Base-by-base conservation (phyloP, 1,284 basidiomycete species). In the Gymnopus androsaceus region DNA sequence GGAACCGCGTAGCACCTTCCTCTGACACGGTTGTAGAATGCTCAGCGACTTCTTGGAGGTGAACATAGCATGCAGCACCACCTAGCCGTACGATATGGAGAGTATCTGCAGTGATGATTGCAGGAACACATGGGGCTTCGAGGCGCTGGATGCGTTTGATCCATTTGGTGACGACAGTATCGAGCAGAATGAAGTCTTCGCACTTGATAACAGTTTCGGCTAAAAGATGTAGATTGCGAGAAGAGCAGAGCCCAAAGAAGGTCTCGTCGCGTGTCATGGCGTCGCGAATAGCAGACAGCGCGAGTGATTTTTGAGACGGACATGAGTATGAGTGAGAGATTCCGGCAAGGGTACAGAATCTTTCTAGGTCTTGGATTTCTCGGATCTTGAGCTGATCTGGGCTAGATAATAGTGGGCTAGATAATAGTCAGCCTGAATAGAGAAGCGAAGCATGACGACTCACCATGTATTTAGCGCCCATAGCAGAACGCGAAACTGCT, bases 11-110 rank as follows among this genome's bases (percentile, higher is more conserved):
- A 27, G 68, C 69, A n/a, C 66, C 67, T 17, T 60, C 56, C 15
- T 57, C 57, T n/a, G 58, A 65, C 15, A 57, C 36, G 11, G 56
- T 61, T 28, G 53, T 63, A 52, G 68, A 67, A 15, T 64, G 54
- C 36, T 68, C 69, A 25, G 64, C 31, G 63, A 70, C 69, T 30
- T 67, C 67, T 51, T 71, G 70, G 3, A 72, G 52, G 45, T 72
- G 67, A 19, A 59, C 44, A 56, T 71, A 74, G 57, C 70, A 73
- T 36, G 71, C 69, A 7, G 64, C 57, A 19, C 71, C 72, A 34
- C 64, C 58, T 5, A 73, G 60, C 8, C 59, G 56, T 21, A 54
- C 23, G 4, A 72, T 56, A 33, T 65, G 61, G 53, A 67, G 59
- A n/a, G 50, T 55, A 54, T 72, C 69, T 2, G 69, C 68, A 7